phyloP scores from a whole-genome alignment of 805 yeast genomes.

The Wickerhamiella shivajii region DNA sequence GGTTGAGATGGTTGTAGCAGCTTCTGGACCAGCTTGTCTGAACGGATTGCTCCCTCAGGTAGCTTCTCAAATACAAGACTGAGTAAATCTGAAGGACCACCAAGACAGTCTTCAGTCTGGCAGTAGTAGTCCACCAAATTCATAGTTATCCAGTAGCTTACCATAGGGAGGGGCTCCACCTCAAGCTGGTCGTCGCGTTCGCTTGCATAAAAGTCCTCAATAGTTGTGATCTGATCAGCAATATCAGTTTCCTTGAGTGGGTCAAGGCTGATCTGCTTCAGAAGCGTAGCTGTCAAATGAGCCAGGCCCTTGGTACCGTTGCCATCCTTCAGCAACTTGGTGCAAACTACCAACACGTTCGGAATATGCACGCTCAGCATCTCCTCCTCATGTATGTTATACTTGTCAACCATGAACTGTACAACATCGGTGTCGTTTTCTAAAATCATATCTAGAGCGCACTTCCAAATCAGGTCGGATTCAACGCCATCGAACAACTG shows the following conservation, averaged over 20 bases:
- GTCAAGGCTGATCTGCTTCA: no score
- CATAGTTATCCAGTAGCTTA: no score
- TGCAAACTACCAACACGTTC: conserved; percentile 34
- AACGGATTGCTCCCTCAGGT: no score
- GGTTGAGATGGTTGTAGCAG: conserved; percentile 1
- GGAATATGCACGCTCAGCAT: conserved; percentile 69
- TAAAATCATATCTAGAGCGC: conserved; percentile 33
- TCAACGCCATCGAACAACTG: conserved; percentile 80
- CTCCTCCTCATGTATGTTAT: conserved; percentile 76
- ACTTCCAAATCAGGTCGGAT: conserved; percentile 62
- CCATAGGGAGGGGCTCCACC: no score
- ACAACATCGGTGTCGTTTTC: conserved; percentile 33
- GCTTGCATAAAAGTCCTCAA: conserved; percentile 1
- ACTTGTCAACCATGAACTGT: conserved; percentile 44
- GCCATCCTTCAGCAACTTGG: conserved; percentile 1
- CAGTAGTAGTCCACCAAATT: no score
- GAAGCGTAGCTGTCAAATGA: conserved; percentile 4
- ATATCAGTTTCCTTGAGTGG: conserved; percentile 7
- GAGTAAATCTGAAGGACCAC: no score
- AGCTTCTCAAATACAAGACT: no score
- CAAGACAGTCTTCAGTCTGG: no score
- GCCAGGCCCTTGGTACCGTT: conserved; percentile 2
- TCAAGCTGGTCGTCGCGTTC: background rate
- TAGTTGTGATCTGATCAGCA: background rate
- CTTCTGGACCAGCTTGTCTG: background rate